Percentiles rank a stretch among this genome's conserved stretches.
Evolutionary conservation across 164 flowering plant species (phyloP).

Genomic region (Amborella trichopoda): DNA sequence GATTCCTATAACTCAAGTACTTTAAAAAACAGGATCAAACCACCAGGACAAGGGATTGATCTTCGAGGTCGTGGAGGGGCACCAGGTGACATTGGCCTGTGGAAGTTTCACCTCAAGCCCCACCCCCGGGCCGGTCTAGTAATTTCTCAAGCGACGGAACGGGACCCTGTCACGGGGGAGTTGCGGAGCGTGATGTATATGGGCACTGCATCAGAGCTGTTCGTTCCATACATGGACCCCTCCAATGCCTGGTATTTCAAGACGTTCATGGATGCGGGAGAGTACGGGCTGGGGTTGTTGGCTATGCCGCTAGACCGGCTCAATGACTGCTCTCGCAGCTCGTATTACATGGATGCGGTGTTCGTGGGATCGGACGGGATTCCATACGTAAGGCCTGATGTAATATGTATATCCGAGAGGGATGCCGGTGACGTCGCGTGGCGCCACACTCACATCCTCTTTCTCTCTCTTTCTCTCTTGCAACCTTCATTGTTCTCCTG

Average conservation of each 20-base stretch:
- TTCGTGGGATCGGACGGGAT: constrained; percentile 24
- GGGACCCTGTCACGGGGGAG: constrained; percentile 22
- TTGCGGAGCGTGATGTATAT: constrained; percentile 33
- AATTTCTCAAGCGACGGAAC: constrained; percentile 44
- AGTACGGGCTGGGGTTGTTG: constrained; percentile 40
- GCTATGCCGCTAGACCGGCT: constrained; percentile 35
- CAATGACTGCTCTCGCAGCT: constrained; percentile 42
- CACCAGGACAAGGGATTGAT: too few relatives aligned
- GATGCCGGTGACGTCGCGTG: constrained; percentile 47
- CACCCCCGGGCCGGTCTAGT: constrained; percentile 43
- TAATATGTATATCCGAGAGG: constrained; percentile 40
- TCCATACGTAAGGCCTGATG: constrained; percentile 24
- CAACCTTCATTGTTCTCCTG: background rate
- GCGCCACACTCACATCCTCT: constrained; percentile 27
- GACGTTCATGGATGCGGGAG: constrained; percentile 52
- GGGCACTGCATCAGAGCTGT: constrained; percentile 46
- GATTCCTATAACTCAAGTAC: too few relatives aligned
- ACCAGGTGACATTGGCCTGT: too few relatives aligned
- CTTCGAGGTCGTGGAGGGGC: too few relatives aligned
- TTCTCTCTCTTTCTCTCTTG: background rate
- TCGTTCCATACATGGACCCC: constrained; percentile 65
- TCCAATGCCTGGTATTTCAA: constrained; percentile 46
- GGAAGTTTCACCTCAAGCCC: constrained; percentile 42
- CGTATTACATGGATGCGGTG: constrained; percentile 35
- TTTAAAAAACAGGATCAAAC: too few relatives aligned